Conservation (phyloP, 257 asterid genomes). For the Salvia rosmarinus region DNA sequence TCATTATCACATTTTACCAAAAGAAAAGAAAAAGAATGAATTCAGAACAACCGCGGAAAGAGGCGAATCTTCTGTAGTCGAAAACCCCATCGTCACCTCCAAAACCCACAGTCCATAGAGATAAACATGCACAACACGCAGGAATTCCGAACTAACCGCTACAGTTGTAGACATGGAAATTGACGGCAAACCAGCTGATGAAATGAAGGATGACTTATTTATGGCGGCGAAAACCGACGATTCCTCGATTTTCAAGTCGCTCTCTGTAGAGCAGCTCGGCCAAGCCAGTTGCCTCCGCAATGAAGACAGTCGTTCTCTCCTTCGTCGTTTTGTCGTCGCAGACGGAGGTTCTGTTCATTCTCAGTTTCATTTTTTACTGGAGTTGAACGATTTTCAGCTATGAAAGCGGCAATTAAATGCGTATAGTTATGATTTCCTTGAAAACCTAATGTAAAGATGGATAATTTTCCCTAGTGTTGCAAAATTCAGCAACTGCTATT, state of each 20-base stretch:
- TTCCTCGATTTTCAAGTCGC: constrained; percentile 59
- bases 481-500: constrained; percentile 1
- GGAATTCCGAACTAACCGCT: background rate
- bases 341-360: constrained; percentile 50
- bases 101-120: background rate
- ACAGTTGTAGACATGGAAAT: constrained; percentile 58
- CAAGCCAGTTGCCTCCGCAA: constrained; percentile 68
- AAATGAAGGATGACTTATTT: constrained; percentile 55
- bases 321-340: constrained; percentile 81
- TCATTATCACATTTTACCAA: background rate
- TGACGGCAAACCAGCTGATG: constrained; percentile 35
- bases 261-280: constrained; percentile 58
- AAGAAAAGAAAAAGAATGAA: too few species aligned
- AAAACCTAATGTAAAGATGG: constrained; percentile 5
- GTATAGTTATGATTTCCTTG: background rate
- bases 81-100: background rate
- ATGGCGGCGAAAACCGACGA: constrained; percentile 84
- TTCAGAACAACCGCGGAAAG: constrained; percentile 6
- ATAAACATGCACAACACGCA: background rate
- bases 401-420: background rate
- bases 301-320: constrained; percentile 89
- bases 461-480: background rate
- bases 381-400: background rate
- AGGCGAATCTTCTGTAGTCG: background rate
- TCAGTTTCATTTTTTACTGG: background rate